Evolutionary conservation across 495 filamentous ascomycete genomes (phyloP), one percentile per base, ranked within the genome.

Genomic region (Talaromyces stipitatus): DNA sequence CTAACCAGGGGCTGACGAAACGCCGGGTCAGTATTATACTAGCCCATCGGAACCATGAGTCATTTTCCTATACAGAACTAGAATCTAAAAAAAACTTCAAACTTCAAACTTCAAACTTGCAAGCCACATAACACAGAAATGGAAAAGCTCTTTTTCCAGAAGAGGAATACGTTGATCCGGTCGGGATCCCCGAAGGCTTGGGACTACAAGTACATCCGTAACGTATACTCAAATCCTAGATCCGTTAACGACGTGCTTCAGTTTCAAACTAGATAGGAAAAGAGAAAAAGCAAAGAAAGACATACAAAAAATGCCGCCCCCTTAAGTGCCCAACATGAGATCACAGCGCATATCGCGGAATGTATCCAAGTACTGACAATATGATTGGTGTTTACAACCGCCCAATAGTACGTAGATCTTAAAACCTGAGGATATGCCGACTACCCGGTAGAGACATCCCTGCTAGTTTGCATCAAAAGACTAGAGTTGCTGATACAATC

Each of bases 251-350:
- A n/a, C 33, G 33, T n/a, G n/a, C n/a, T n/a, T n/a, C n/a, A n/a
- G n/a, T n/a, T n/a, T n/a, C n/a, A n/a, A n/a, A n/a, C n/a, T n/a
- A n/a, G n/a, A n/a, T n/a, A n/a, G n/a, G n/a, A n/a, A 20, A 38
- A 16, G 18, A 9, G 6, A 41, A 41, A 41, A 41, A 41, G 36
- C 36, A 41, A 41, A 41, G 36, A 41, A 38, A 52, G 28, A 52
- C 27, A 5, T 8, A n/a, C 23, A 33, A 12, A 52, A 52, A 52
- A 52, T 52, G 4, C 50, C 50, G 50, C 50, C 50, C 50, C 50
- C 50, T 52, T 52, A 18, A 33, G 33, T 32, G 48, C 50, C 50
- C 50, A 52, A 52, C 46, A 20, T 7, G 43, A 23, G 22, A 27
- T 12, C 22, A 23, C 23, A 8, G 26, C 46, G 46, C 46, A 28